Conservation (phyloP, 2,329 filamentous ascomycete genomes). For the Hymenoscyphus fraxineus region DNA sequence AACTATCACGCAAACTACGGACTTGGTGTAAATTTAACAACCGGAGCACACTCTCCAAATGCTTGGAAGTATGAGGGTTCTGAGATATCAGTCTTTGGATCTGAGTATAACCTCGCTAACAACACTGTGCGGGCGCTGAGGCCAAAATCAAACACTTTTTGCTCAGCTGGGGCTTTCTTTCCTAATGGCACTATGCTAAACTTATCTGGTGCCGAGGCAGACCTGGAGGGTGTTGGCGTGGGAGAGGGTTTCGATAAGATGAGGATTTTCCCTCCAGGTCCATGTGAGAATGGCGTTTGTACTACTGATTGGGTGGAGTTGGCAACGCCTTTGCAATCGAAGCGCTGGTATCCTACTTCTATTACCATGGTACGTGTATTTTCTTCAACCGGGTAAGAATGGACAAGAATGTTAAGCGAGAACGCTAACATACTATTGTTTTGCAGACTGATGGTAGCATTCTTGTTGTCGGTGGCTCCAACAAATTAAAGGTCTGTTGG, state of each 20-base stretch:
- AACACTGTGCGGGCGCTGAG: not conserved
- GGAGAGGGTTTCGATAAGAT: slow-evolving; percentile 1
- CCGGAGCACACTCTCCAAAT: not conserved
- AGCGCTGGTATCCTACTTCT: slow-evolving; percentile 1
- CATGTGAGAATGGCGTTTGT: not conserved
- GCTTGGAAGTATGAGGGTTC: not conserved
- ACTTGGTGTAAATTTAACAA: not conserved
- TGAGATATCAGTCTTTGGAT: not conserved
- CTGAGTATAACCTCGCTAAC: not conserved
- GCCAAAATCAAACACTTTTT: not conserved
- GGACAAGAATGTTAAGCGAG: no score
- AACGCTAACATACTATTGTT: no score
- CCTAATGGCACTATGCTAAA: slow-evolving; percentile 5
- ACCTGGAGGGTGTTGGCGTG: not conserved
- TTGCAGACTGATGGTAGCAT: not conserved
- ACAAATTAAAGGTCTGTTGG: not conserved
- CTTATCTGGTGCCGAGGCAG: not conserved
- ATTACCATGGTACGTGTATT: not conserved
- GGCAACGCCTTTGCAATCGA: not conserved
- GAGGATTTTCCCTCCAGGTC: not conserved
- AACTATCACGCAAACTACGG: not conserved
- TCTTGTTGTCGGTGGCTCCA: slow-evolving; percentile 2
- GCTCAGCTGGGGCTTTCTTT: not conserved
- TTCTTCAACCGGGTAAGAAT: no score
- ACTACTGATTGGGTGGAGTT: not conserved